These are phyloP conservation scores for Plasmodium yoelii DNA, from an alignment of 169 alveolate species.

Conservation along the genomic window DNA sequence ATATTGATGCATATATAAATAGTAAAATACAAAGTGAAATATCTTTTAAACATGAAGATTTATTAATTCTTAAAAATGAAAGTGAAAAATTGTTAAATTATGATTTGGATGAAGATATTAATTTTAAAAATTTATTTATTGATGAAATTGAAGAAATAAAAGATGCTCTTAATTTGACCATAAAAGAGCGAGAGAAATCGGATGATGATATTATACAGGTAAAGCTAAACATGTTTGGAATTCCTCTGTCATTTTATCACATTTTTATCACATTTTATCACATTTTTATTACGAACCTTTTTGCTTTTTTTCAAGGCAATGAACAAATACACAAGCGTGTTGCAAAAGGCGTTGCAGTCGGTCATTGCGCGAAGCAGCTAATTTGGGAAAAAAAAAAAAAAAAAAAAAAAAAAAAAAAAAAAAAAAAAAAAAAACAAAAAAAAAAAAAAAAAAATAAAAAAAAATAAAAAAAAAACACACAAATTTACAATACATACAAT, in stretches of 20 bases:
- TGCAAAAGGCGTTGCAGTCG: slow-evolving; percentile 68
- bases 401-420: too few species aligned
- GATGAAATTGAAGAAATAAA: slow-evolving; percentile 55
- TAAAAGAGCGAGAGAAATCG: slow-evolving; percentile 68
- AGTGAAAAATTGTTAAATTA: slow-evolving; percentile 33
- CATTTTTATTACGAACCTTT: too few species aligned
- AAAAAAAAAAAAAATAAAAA: too few species aligned
- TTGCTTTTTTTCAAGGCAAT: slow-evolving; percentile 70
- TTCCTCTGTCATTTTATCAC: too few species aligned
- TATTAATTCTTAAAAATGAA: slow-evolving; percentile 35
- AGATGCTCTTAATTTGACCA: slow-evolving; percentile 57
- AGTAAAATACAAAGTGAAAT: slow-evolving; percentile 63
- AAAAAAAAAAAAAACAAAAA: too few species aligned
- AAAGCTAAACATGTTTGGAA: too few species aligned
- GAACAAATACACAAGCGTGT: slow-evolving; percentile 63
- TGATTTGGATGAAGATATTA: slow-evolving; percentile 51
- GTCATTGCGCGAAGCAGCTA: slow-evolving; percentile 26
- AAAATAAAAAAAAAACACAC: too few species aligned
- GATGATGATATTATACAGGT: slow-evolving; percentile 75
- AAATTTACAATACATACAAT: too few species aligned
- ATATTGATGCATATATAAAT: slow-evolving; percentile 39
- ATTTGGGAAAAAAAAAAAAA: not conserved
- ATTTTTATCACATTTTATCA: too few species aligned
- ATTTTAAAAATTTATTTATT: slow-evolving; percentile 32
- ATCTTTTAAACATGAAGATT: slow-evolving; percentile 46